These are phyloP conservation scores for Pichia sp. DNA, from an alignment of 1,139 yeast species.

Conservation along the genomic window DNA sequence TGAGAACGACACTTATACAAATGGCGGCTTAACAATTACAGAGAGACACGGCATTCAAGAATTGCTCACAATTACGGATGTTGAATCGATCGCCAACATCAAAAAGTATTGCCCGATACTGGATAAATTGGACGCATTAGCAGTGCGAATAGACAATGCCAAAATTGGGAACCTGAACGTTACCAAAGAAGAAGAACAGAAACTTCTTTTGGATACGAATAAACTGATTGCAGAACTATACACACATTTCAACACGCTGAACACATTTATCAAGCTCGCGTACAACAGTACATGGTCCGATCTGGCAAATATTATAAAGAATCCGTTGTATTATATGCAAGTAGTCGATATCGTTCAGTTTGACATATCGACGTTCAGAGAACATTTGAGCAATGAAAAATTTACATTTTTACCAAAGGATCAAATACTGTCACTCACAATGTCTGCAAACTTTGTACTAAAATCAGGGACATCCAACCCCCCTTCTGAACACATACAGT, in stretches of 20 bases:
- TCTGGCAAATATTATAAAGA: constrained; percentile 54
- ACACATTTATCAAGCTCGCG: constrained; percentile 42
- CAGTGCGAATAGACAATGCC: constrained; percentile 20
- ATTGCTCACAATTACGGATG: constrained; percentile 9
- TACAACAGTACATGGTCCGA: constrained; percentile 68
- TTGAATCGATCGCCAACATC: constrained; percentile 7
- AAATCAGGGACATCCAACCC: constrained; percentile 5
- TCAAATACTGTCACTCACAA: constrained; percentile 61
- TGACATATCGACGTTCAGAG: constrained; percentile 13
- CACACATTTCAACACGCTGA: constrained; percentile 46
- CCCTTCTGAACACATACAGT: constrained; percentile 8
- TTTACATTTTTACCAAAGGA: constrained; percentile 47
- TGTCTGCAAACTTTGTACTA: constrained; percentile 52
- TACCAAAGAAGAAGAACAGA: constrained; percentile 1
- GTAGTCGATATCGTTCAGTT: constrained; percentile 49
- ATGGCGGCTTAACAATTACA: constrained; percentile 7
- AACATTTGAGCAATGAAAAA: constrained; percentile 29
- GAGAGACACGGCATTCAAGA: constrained; percentile 1
- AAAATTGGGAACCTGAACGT: background rate
- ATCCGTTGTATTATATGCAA: constrained; percentile 57
- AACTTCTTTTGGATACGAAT: constrained; percentile 48
- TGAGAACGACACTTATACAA: background rate
- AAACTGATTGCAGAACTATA: constrained; percentile 49
- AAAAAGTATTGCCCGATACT: constrained; percentile 16
- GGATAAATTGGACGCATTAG: constrained; percentile 18